Percentiles rank a stretch among this genome's conserved stretches.
These are phyloP conservation scores for Clonostachys rhizophaga DNA, from an alignment of 2,329 filamentous ascomycete genomes.

Conservation along the genomic window DNA sequence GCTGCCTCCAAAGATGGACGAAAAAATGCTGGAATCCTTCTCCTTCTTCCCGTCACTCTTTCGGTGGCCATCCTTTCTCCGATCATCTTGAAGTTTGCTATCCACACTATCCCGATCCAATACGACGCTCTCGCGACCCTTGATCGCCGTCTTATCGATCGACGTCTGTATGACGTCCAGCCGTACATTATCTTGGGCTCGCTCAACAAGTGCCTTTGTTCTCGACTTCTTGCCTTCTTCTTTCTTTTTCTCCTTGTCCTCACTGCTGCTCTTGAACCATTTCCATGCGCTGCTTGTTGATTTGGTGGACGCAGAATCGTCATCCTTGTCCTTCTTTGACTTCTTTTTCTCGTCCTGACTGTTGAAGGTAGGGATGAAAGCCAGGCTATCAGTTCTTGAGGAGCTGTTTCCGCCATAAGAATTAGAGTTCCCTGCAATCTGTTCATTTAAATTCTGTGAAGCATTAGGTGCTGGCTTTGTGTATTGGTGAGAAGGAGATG, in stretches of 20 bases:
- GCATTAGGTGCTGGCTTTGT: conserved; percentile 11
- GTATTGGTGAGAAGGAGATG: conserved; percentile 11
- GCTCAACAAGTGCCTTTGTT: conserved; percentile 49
- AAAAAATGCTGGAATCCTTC: conserved; percentile 90
- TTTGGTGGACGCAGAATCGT: conserved; percentile 58
- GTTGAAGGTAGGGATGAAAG: conserved; percentile 70
- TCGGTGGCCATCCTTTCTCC: conserved; percentile 73
- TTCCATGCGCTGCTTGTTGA: conserved; percentile 60
- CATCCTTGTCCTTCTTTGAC: conserved; percentile 67
- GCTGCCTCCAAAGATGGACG: conserved; percentile 83
- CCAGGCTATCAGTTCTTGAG: conserved; percentile 68
- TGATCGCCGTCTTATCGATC: conserved; percentile 62
- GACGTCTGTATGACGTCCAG: conserved; percentile 85
- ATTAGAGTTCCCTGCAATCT: conserved; percentile 41
- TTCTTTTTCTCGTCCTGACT: conserved; percentile 68
- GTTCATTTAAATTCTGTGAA: conserved; percentile 16
- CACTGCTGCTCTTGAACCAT: conserved; percentile 76
- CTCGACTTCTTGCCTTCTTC: conserved; percentile 66
- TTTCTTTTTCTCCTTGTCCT: conserved; percentile 58
- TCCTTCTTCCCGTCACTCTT: conserved; percentile 83
- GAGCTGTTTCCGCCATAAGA: conserved; percentile 64
- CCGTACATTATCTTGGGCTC: conserved; percentile 71
- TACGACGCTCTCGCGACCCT: conserved; percentile 77
- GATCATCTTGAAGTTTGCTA: conserved; percentile 70
- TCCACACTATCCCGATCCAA: conserved; percentile 74